Evolutionary conservation across 768 basidiomycete species (phyloP), one percentile per base, ranked within the genome.

Genomic region (Polyporus arcularius): DNA sequence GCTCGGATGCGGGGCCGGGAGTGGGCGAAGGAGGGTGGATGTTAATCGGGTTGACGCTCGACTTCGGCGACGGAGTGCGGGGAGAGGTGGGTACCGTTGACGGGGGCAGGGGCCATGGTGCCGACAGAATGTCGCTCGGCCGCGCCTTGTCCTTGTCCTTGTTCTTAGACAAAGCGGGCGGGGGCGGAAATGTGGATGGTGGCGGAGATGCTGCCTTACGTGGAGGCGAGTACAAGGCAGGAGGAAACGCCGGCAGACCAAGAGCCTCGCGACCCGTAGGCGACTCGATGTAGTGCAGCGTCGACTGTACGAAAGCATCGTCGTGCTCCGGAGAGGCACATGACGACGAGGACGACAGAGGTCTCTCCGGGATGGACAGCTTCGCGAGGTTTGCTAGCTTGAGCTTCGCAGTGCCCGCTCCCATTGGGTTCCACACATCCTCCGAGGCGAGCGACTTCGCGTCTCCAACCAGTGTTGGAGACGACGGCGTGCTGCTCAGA

Each of bases 61-160:
- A n/a, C 51, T 57, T 53, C 11, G 63, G 59, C n/a, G 63, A 61
- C 4, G 63, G 59, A 10, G 61, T 63, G 16, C 53, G 52, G 8
- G 67, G 67, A n/a, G 70, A 67, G 16, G 43, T 32, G 0, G 71
- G 71, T 42, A 72, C 59, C 6, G 64, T 62, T 10, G 66, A 67
- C 4, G 71, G 71, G 6, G 71, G 71, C 2, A 45, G 56, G 11
- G 71, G 71, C 71, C 71, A 72, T 12, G 69, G 62, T 7, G 60
- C 64, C 32, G 67, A 63, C 4, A 72, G 50, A 52, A 70, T 63
- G 16, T 65, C 64, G 40, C 52, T 51, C 1, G 65, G 65, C 15
- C 62, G 65, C 3, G 68, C 55, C 28, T 41, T 15, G 30, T 32
- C 8, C 11, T 6, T 9, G 8, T 38, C 10, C 39, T 39, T 61